A percentile compares a stretch with the other conserved stretches of the same genome.
Conservation (phyloP, 768 basidiomycete species). For the Lactarius hengduanensis region DNA sequence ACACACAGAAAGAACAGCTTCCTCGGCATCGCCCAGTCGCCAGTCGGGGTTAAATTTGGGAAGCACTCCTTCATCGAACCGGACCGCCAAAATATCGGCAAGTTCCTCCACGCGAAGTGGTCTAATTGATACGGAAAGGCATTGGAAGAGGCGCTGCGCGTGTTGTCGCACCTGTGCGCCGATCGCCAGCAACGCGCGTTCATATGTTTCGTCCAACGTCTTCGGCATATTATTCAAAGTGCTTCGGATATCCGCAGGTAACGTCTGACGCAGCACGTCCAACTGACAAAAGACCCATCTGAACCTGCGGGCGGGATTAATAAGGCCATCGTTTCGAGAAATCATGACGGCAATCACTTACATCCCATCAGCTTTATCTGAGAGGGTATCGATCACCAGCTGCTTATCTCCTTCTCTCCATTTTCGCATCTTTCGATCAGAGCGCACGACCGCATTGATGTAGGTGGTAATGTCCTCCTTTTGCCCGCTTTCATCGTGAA, state of each 20-base stretch:
- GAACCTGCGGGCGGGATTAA: background rate
- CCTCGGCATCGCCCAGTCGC: slow-evolving; percentile 4
- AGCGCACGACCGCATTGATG: background rate
- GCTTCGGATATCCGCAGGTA: background rate
- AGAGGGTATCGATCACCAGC: slow-evolving; percentile 3
- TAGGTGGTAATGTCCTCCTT: background rate
- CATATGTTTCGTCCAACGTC: slow-evolving; percentile 11
- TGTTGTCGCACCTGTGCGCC: background rate
- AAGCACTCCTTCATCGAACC: background rate
- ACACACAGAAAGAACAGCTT: background rate
- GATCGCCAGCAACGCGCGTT: background rate
- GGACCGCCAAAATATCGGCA: slow-evolving; percentile 5
- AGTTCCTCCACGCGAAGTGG: slow-evolving; percentile 15
- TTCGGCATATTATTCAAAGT: background rate
- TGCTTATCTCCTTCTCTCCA: slow-evolving; percentile 6
- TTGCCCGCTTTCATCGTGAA: slow-evolving; percentile 8
- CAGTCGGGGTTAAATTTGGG: background rate
- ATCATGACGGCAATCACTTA: background rate
- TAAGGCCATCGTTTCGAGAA: background rate
- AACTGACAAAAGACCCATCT: slow-evolving; percentile 11
- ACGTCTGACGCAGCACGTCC: background rate
- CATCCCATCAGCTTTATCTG: slow-evolving; percentile 9
- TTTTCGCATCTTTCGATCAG: background rate
- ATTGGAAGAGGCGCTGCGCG: slow-evolving; percentile 14
- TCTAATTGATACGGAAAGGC: background rate